These are phyloP conservation scores for Coniochaeta ligniaria DNA, from an alignment of 2,329 filamentous ascomycete species.

Conservation along the genomic window DNA sequence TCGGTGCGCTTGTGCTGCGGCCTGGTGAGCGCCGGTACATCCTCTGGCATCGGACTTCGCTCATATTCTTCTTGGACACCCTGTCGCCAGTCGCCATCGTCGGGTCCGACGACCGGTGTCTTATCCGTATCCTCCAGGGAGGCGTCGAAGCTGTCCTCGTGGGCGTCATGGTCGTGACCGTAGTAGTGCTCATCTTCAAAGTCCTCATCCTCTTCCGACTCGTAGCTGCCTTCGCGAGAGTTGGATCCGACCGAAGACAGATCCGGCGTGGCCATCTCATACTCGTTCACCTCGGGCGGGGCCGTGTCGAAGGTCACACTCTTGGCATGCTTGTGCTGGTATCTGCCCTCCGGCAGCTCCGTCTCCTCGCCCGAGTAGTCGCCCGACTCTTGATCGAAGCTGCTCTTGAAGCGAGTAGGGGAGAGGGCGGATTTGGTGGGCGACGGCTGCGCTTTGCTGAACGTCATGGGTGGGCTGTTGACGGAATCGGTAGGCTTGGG, in stretches of 20 bases:
- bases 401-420: constrained; percentile 55
- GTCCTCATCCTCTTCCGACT: constrained; percentile 71
- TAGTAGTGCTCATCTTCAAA: constrained; percentile 45
- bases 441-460: constrained; percentile 66
- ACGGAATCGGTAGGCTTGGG: constrained; percentile 26
- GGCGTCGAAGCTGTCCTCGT: constrained; percentile 90
- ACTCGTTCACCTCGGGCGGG: constrained; percentile 92
- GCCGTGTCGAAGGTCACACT: constrained; percentile 95
- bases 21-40: constrained; percentile 35
- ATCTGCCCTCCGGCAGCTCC: constrained; percentile 56
- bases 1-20: constrained; percentile 58
- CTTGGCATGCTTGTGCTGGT: constrained; percentile 79
- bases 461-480: constrained; percentile 30
- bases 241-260: constrained; percentile 86
- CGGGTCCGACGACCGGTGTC: constrained; percentile 93
- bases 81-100: constrained; percentile 74
- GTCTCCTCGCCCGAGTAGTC: constrained; percentile 53
- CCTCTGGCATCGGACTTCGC: constrained; percentile 60
- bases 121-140: constrained; percentile 94
- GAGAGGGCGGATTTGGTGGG: constrained; percentile 88
- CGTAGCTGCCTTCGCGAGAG: constrained; percentile 88
- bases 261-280: constrained; percentile 95
- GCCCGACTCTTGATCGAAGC: constrained; percentile 61
- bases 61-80: constrained; percentile 58
- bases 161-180: constrained; percentile 50